Evolutionary conservation across 495 filamentous ascomycete species (phyloP), one percentile per base, ranked within the genome.

Genomic region (Xylaria bambusicola): DNA sequence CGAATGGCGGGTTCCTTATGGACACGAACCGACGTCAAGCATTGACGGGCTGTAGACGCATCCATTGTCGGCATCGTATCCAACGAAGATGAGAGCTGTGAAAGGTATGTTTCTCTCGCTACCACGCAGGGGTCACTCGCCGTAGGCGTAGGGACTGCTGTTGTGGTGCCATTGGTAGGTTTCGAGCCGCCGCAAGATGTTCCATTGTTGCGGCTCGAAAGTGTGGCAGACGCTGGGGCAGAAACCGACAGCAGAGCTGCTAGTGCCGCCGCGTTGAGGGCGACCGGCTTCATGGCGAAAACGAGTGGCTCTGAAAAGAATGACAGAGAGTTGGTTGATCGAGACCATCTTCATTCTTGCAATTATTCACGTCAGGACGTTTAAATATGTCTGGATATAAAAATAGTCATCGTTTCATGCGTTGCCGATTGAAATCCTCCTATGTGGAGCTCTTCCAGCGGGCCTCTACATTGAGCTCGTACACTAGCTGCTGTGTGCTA

Each of bases 11-110:
- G 67, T 2, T 63, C 56, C 41, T 68, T 68, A 27, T 70, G 45
- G 41, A 76, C 54, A 0, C 72, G 68, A 7, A 78, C 72, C 7
- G 73, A 70, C 20, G 66, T 72, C 23, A 77, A 58, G 54, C 75
- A 78, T 13, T 68, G 70, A 27, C 72, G 62, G 21, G 72, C 75
- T 24, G 69, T 48, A 29, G 66, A 51, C 10, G 73, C 75, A 27
- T 70, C 58, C 20, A 77, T 68, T 9, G 66, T 58, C n/a, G 67
- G 67, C 15, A 36, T 23, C n/a, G 60, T 27, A 12, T 23, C 38
- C 1, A 20, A 40, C 9, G 40, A 56, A 4, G 13, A 17, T 2
- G 42, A 46, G 18, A 21, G 6, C 18, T 56, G 53, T 2, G 53
- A 46, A 26, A n/a, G 24, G 29, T 1, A 56, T 46, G 53, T 42